Evolutionary conservation across 2,329 filamentous ascomycete genomes (phyloP), one percentile per base, ranked within the genome.

Genomic region (Colletotrichum destructivum): DNA sequence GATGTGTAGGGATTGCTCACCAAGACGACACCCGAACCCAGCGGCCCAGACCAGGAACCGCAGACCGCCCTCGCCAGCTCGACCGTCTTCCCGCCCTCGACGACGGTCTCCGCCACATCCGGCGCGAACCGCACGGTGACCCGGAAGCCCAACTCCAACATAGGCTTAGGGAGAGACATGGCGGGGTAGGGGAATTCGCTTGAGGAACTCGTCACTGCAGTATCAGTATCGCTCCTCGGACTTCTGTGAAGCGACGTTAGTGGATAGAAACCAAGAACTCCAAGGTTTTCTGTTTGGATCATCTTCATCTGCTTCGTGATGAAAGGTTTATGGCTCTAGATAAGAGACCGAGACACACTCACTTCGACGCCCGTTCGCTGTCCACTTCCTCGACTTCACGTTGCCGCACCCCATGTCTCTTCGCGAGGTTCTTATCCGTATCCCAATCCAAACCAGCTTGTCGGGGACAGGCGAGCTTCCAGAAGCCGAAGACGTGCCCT

Each of bases 41-140:
- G 87, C 0, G 81, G 82, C 2, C 84, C 86, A 4, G 82, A 84
- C 85, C 85, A 88, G 3, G 78, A 79, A 0, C 86, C 86, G 8
- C 82, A 82, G 4, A 80, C 80, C 52, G 86, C 83, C 11, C 83
- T 84, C n/a, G 84, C 84, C 75, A 86, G 85, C 74, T 87, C 86
- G 66, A 85, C 81, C 68, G 12, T 51, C 9, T 62, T 49, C 0
- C 4, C 38, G 9, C 21, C 46, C 3, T 18, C 40, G 12, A 35
- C 62, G 2, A 23, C 16, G 6, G 40, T 26, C 18, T 54, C 8
- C 8, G 42, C 4, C 2, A 18, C 44, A 1, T 49, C 11, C 1
- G 4, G 31, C 5, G 21, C 52, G 4, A 66, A 38, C 0, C 16
- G 78, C 8, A 87, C 82, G 26, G 83, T 83, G 73, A 88, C 82